Evolutionary conservation across 306 rosid genomes (phyloP).

Genomic region (Coriaria nepalensis): DNA sequence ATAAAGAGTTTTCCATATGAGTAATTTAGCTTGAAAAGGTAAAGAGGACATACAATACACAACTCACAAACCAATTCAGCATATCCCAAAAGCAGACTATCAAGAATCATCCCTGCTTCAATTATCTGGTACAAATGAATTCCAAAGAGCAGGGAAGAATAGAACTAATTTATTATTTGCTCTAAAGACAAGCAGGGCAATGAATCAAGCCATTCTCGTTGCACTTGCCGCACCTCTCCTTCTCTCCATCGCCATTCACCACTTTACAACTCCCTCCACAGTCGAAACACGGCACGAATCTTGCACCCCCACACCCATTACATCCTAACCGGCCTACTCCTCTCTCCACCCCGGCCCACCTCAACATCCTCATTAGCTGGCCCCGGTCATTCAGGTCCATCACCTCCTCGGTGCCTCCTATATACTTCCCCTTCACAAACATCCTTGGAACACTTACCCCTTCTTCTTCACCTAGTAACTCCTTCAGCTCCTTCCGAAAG

Average conservation of each 20-base stretch:
- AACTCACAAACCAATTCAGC: too few relatives aligned
- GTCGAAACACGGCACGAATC: constrained; percentile 75
- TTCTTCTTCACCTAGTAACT: constrained; percentile 27
- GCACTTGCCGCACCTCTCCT: constrained; percentile 46
- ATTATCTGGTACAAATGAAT: too few relatives aligned
- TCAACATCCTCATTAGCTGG: constrained; percentile 39
- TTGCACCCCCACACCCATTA: constrained; percentile 65
- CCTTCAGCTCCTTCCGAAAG: constrained; percentile 49
- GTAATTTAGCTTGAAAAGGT: too few relatives aligned
- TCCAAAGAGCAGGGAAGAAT: neutral
- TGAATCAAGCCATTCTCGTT: constrained; percentile 72
- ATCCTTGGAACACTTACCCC: constrained; percentile 40
- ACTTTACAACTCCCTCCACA: constrained; percentile 77
- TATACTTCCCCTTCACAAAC: constrained; percentile 69
- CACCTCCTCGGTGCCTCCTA: constrained; percentile 61
- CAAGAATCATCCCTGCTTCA: too few relatives aligned
- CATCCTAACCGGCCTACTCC: constrained; percentile 51
- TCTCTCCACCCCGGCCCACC: constrained; percentile 45
- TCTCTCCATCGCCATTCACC: constrained; percentile 14
- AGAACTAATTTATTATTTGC: neutral
- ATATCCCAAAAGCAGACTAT: too few relatives aligned
- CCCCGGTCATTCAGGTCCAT: constrained; percentile 57
- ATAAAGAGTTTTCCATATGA: too few relatives aligned
- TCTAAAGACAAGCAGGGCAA: constrained; percentile 45
- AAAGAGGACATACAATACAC: too few relatives aligned